Evolutionary conservation across 1,284 basidiomycete species (phyloP).

Genomic region (Meira nashicola): DNA sequence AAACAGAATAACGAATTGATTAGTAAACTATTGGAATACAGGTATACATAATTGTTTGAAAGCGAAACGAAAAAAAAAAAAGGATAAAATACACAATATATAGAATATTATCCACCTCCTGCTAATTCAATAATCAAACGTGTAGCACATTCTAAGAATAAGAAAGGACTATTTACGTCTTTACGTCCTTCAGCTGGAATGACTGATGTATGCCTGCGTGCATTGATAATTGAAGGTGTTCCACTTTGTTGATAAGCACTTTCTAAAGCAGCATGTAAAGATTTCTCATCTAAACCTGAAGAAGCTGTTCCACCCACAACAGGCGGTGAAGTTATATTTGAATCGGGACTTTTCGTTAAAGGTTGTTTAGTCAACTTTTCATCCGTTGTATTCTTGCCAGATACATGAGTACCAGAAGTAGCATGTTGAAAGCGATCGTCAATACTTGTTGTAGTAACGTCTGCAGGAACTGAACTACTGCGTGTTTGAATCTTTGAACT

Average conservation of each 20-base stretch:
- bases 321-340: too few relatives aligned
- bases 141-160: slow-evolving; percentile 93
- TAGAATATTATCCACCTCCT: slow-evolving; percentile 8
- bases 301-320: too few relatives aligned
- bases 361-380: slow-evolving; percentile 3
- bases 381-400: slow-evolving; percentile 18
- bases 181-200: slow-evolving; percentile 62
- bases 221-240: neutral
- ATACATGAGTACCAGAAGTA: slow-evolving; percentile 14
- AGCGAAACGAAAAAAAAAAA: too few relatives aligned
- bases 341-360: too few relatives aligned
- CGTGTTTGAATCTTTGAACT: slow-evolving; percentile 47
- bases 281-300: too few relatives aligned
- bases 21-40: neutral
- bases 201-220: slow-evolving; percentile 25
- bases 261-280: too few relatives aligned
- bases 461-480: neutral
- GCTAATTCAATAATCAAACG: slow-evolving; percentile 54
- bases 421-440: neutral
- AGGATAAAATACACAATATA: neutral
- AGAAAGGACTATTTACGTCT: slow-evolving; percentile 78
- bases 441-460: neutral
- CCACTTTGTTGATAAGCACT: too few relatives aligned
- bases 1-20: neutral
- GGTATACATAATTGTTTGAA: neutral